phyloP scores from a whole-genome alignment of 495 filamentous ascomycete genomes.

The Hapsidospora chrysogenum region DNA sequence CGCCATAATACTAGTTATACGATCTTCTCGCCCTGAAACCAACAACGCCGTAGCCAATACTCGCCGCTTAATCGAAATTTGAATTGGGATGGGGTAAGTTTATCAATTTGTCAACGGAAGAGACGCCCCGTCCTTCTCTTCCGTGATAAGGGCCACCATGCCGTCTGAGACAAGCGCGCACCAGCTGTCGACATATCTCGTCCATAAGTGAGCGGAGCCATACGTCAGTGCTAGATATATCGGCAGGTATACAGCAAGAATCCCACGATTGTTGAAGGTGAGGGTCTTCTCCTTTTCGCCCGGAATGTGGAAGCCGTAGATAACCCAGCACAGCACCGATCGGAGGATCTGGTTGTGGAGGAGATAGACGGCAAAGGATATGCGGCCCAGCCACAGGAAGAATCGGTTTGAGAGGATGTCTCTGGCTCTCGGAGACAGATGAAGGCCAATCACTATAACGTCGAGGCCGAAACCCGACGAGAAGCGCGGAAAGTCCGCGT shows the following conservation, averaged over 20 bases:
- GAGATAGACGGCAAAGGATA: slow-evolving; percentile 53
- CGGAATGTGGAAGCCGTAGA: slow-evolving; percentile 41
- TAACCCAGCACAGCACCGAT: slow-evolving; percentile 45
- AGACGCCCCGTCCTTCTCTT: slow-evolving; percentile 27
- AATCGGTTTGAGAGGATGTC: slow-evolving; percentile 35
- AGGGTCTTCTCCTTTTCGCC: slow-evolving; percentile 28
- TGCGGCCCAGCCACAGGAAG: slow-evolving; percentile 49
- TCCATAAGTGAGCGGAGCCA: slow-evolving; percentile 42
- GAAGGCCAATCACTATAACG: slow-evolving; percentile 34
- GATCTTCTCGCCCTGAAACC: too few relatives aligned
- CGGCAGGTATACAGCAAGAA: slow-evolving; percentile 25
- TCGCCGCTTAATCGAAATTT: too few relatives aligned
- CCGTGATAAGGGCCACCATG: slow-evolving; percentile 36
- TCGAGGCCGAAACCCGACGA: slow-evolving; percentile 37
- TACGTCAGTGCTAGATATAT: slow-evolving; percentile 45
- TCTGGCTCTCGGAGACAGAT: slow-evolving; percentile 39
- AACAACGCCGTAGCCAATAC: too few relatives aligned
- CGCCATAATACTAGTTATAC: too few relatives aligned
- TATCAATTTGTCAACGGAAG: too few relatives aligned
- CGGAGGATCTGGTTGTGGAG: slow-evolving; percentile 49
- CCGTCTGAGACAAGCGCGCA: slow-evolving; percentile 44
- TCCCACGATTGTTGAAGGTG: slow-evolving; percentile 16
- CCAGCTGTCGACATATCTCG: slow-evolving; percentile 44
- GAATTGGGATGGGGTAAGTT: too few relatives aligned
- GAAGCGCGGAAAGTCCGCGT: slow-evolving; percentile 36